Evolutionary conservation across 768 basidiomycete species (phyloP).

Genomic region (Termitomyces sp.): DNA sequence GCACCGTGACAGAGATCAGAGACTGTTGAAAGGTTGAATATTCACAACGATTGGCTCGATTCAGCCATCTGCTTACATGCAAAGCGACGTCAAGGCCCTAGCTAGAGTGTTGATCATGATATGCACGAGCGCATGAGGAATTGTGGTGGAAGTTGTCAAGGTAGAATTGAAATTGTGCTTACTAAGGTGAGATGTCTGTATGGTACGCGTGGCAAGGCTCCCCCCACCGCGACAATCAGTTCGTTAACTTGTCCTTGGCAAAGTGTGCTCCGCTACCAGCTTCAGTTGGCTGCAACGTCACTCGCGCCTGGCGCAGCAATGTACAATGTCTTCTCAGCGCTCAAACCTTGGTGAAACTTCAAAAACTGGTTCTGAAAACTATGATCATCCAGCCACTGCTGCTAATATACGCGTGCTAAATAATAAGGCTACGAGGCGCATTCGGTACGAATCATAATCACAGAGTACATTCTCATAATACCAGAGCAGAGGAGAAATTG

Average conservation of each 20-base stretch:
- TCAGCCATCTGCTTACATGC: too few relatives aligned
- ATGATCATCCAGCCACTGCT: not conserved
- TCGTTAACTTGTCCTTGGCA: not conserved
- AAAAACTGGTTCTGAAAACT: not conserved
- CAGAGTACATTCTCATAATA: not conserved
- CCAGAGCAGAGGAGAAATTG: conserved; percentile 38
- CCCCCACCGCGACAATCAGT: too few relatives aligned
- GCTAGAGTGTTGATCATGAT: too few relatives aligned
- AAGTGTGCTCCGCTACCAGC: not conserved
- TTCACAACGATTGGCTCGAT: too few relatives aligned
- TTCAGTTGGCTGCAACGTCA: not conserved
- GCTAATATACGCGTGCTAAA: not conserved
- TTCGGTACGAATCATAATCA: conserved; percentile 26
- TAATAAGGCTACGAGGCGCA: conserved; percentile 38
- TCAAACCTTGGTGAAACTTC: not conserved
- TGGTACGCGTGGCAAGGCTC: too few relatives aligned
- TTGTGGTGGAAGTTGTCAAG: too few relatives aligned
- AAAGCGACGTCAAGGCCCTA: too few relatives aligned
- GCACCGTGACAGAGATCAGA: too few relatives aligned
- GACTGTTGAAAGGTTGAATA: too few relatives aligned
- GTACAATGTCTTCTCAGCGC: not conserved
- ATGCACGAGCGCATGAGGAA: too few relatives aligned
- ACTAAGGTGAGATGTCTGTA: too few relatives aligned
- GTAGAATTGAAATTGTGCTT: too few relatives aligned
- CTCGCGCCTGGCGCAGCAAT: not conserved